Evolutionary conservation across 2,329 filamentous ascomycete genomes (phyloP).

Genomic region (Coleophoma eucalyptorum): DNA sequence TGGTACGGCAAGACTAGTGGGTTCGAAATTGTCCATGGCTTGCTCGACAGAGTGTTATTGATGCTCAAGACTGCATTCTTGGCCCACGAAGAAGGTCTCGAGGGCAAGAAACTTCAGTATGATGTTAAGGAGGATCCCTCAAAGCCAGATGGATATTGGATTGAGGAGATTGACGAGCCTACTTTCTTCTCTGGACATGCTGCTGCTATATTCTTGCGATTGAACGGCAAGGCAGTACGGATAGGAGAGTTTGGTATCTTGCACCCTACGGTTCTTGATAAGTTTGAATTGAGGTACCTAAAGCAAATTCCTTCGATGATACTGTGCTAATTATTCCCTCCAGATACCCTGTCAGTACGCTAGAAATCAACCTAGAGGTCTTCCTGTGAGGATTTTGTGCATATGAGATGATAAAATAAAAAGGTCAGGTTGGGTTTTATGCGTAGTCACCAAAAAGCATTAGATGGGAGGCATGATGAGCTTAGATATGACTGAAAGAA

Average conservation of each 20-base stretch:
- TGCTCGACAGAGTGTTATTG: slow-evolving; percentile 85
- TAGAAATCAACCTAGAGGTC: slow-evolving; percentile 92
- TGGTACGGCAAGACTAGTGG: slow-evolving; percentile 93
- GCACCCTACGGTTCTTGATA: slow-evolving; percentile 88
- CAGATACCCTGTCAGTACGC: slow-evolving; percentile 85
- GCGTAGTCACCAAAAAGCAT: background rate
- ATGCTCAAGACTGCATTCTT: slow-evolving; percentile 87
- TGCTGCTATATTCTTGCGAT: slow-evolving; percentile 75
- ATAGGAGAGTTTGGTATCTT: slow-evolving; percentile 93
- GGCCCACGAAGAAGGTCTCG: slow-evolving; percentile 66
- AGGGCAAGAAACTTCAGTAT: slow-evolving; percentile 45
- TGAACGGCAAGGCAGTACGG: slow-evolving; percentile 67
- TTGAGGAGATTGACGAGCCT: slow-evolving; percentile 84
- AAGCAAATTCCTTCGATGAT: slow-evolving; percentile 20
- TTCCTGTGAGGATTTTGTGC: slow-evolving; percentile 60
- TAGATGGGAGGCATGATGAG: background rate
- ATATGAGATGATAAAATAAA: background rate
- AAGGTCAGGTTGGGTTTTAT: background rate
- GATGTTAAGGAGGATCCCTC: slow-evolving; percentile 49
- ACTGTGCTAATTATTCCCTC: slow-evolving; percentile 17
- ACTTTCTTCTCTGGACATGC: slow-evolving; percentile 92
- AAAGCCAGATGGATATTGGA: slow-evolving; percentile 80
- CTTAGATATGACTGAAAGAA: too few species aligned
- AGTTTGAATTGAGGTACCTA: slow-evolving; percentile 76
- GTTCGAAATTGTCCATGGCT: slow-evolving; percentile 92